Evolutionary conservation across 2,329 filamentous ascomycete genomes (phyloP).

Genomic region (Epichloe festucae): DNA sequence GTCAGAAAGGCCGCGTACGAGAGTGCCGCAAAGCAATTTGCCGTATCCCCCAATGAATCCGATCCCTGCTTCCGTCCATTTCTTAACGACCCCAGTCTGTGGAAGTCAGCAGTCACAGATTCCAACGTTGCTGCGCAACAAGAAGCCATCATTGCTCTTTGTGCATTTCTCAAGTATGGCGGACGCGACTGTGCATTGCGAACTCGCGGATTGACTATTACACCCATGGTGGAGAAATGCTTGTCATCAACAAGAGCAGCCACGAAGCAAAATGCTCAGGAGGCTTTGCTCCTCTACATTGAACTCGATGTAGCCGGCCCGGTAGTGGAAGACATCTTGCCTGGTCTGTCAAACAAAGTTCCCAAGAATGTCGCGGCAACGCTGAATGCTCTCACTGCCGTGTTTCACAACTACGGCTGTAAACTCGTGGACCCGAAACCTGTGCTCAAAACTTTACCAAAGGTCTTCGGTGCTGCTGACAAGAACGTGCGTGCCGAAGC

Average conservation of each 20-base stretch:
- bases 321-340: slow-evolving; percentile 80
- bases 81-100: slow-evolving; percentile 67
- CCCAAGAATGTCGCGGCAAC: slow-evolving; percentile 71
- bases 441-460: slow-evolving; percentile 75
- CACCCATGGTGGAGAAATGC: slow-evolving; percentile 80
- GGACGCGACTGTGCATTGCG: slow-evolving; percentile 66
- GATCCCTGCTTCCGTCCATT: slow-evolving; percentile 83
- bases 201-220: slow-evolving; percentile 63
- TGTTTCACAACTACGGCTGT: slow-evolving; percentile 90
- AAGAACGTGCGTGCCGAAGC: slow-evolving; percentile 96
- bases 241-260: slow-evolving; percentile 76
- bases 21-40: slow-evolving; percentile 78
- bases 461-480: slow-evolving; percentile 89
- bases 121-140: slow-evolving; percentile 95
- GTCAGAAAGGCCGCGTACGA: slow-evolving; percentile 92
- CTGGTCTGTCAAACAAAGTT: slow-evolving; percentile 72
- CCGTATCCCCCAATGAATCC: slow-evolving; percentile 69
- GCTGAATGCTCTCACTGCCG: slow-evolving; percentile 62
- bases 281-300: slow-evolving; percentile 77
- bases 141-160: slow-evolving; percentile 78
- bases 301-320: slow-evolving; percentile 79
- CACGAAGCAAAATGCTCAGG: slow-evolving; percentile 75
- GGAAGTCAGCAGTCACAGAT: slow-evolving; percentile 87
- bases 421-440: slow-evolving; percentile 90
- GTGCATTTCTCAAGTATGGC: slow-evolving; percentile 84